Evolutionary conservation across 2,329 filamentous ascomycete species (phyloP).

Genomic region (Paecilomyces niveus): DNA sequence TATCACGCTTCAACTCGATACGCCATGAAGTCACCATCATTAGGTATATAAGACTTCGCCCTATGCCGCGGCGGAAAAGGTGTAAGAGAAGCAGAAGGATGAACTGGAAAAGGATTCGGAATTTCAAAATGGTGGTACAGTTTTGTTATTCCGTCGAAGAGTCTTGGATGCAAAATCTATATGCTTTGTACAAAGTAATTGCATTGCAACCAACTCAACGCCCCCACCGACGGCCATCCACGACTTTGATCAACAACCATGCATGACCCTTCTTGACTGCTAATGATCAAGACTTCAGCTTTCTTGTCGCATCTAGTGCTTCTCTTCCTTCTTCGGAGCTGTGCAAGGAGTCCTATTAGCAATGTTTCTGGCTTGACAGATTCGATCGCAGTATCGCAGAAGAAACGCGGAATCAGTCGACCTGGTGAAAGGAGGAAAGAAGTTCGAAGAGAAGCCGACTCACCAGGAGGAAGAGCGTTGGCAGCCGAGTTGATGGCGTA

Average conservation of each 20-base stretch:
- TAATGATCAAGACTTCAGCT: slow-evolving; percentile 4
- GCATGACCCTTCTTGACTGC: slow-evolving; percentile 10
- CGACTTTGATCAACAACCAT: slow-evolving; percentile 12
- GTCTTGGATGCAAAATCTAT: slow-evolving; percentile 28
- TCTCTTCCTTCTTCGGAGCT: slow-evolving; percentile 48
- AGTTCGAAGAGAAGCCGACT: slow-evolving; percentile 30
- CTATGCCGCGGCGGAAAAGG: background rate
- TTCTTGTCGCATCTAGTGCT: slow-evolving; percentile 22
- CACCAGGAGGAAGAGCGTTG: slow-evolving; percentile 71
- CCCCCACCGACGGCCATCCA: slow-evolving; percentile 15
- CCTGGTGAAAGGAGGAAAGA: background rate
- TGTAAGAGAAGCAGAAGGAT: background rate
- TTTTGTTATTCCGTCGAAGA: slow-evolving; percentile 30
- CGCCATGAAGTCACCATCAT: background rate
- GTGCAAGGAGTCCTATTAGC: slow-evolving; percentile 43
- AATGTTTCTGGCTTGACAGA: background rate
- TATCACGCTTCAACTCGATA: background rate
- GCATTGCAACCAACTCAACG: slow-evolving; percentile 17
- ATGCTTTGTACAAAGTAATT: slow-evolving; percentile 32
- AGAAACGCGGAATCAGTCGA: slow-evolving; percentile 10
- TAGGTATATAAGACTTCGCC: background rate
- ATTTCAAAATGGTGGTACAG: slow-evolving; percentile 26
- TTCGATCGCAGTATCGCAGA: background rate
- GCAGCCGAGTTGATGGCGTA: slow-evolving; percentile 87
- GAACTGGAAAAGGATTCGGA: background rate